Conservation (phyloP, 1,284 basidiomycete genomes). For the Apiotrichum veenhuisii region DNA sequence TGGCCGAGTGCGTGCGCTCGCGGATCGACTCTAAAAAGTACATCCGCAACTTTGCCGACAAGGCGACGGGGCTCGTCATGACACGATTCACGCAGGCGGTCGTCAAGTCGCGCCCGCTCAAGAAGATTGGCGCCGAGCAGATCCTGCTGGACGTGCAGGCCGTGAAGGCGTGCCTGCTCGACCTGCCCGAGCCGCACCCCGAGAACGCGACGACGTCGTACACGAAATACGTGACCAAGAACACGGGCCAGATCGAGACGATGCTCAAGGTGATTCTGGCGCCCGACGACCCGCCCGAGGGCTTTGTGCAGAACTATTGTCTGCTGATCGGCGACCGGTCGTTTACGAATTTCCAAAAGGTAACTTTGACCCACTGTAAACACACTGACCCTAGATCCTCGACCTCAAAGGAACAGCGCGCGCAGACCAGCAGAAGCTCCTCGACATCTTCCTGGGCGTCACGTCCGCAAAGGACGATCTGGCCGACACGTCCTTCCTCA, state of each 20-base stretch:
- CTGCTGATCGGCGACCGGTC: slow-evolving; percentile 86
- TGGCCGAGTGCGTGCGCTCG: slow-evolving; percentile 45
- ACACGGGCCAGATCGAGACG: slow-evolving; percentile 75
- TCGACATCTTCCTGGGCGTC: slow-evolving; percentile 85
- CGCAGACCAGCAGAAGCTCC: slow-evolving; percentile 75
- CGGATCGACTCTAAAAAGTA: slow-evolving; percentile 89
- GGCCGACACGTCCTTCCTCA: slow-evolving; percentile 81
- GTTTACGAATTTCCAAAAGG: slow-evolving; percentile 97
- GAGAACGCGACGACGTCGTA: slow-evolving; percentile 54
- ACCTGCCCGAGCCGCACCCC: slow-evolving; percentile 59
- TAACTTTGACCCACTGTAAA: slow-evolving; percentile 32
- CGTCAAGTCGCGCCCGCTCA: slow-evolving; percentile 79
- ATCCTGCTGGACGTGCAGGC: slow-evolving; percentile 86
- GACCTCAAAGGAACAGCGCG: slow-evolving; percentile 92
- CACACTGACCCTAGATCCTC: slow-evolving; percentile 63
- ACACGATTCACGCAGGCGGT: slow-evolving; percentile 80
- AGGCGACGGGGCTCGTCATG: slow-evolving; percentile 75
- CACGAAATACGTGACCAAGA: slow-evolving; percentile 72
- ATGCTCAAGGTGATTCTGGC: slow-evolving; percentile 90
- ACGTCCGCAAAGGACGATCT: slow-evolving; percentile 84
- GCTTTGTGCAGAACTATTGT: slow-evolving; percentile 90
- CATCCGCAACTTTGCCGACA: slow-evolving; percentile 83
- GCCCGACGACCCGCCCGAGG: slow-evolving; percentile 83
- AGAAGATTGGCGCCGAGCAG: slow-evolving; percentile 87
- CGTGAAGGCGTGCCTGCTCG: slow-evolving; percentile 75